Evolutionary conservation across 1,284 basidiomycete species (phyloP).

Genomic region (Porodaedalea pini): DNA sequence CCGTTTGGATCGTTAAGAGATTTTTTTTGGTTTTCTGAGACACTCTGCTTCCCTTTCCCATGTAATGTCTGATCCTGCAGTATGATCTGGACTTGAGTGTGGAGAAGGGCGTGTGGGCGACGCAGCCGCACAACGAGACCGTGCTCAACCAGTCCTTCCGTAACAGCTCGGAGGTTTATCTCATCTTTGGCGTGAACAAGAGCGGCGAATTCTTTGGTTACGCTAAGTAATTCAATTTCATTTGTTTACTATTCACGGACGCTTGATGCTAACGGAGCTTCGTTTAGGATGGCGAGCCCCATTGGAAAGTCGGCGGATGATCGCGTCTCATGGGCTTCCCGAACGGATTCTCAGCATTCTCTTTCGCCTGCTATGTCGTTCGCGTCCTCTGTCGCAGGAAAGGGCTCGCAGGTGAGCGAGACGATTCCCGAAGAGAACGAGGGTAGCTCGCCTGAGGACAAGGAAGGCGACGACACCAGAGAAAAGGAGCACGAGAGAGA

Average conservation of each 20-base stretch:
- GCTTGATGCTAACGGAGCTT: constrained; percentile 13
- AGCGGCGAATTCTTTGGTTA: constrained; percentile 90
- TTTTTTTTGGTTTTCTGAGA: not conserved
- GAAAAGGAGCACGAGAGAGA: not conserved
- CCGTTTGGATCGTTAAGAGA: constrained; percentile 1
- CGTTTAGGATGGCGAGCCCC: constrained; percentile 58
- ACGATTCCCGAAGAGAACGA: constrained; percentile 25
- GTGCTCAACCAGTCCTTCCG: constrained; percentile 88
- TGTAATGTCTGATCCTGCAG: constrained; percentile 37
- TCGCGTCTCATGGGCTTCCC: constrained; percentile 58
- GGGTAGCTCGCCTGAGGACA: not conserved
- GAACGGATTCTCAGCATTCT: constrained; percentile 36
- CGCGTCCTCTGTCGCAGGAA: constrained; percentile 24
- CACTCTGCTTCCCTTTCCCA: not conserved
- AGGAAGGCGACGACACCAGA: not conserved
- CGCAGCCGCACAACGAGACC: constrained; percentile 90
- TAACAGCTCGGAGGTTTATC: constrained; percentile 80
- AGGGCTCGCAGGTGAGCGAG: constrained; percentile 24
- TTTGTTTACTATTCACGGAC: not conserved
- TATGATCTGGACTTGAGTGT: constrained; percentile 84
- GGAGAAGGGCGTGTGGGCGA: constrained; percentile 83
- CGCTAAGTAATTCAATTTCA: constrained; percentile 52
- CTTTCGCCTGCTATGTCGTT: constrained; percentile 27
- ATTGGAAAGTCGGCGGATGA: constrained; percentile 46
- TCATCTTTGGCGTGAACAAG: constrained; percentile 92